Evolutionary conservation across 495 filamentous ascomycete species (phyloP).

Genomic region (Penicillium herquei): DNA sequence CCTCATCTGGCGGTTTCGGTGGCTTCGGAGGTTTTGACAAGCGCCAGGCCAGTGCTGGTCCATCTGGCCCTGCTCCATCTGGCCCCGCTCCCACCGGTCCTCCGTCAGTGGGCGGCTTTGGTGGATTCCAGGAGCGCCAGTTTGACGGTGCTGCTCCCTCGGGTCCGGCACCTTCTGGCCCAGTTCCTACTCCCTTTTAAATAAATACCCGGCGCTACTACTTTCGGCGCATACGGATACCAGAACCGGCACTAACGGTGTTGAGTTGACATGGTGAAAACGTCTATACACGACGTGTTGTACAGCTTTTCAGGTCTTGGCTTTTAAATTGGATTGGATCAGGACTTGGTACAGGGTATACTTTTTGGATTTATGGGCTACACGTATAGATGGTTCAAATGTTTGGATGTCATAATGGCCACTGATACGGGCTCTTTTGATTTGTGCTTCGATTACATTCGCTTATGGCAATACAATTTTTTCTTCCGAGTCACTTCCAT

Average conservation of each 20-base stretch:
- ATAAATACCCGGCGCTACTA: neutral
- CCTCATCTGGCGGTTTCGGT: neutral
- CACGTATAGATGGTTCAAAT: constrained; percentile 9
- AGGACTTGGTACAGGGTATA: neutral
- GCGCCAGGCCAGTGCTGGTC: constrained; percentile 4
- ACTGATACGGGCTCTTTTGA: neutral
- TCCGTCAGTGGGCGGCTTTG: neutral
- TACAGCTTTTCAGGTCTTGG: neutral
- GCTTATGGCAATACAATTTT: constrained; percentile 8
- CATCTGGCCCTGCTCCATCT: neutral
- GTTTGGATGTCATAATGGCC: constrained; percentile 10
- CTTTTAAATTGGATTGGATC: neutral
- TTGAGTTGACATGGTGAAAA: neutral
- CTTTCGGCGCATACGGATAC: neutral
- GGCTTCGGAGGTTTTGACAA: constrained; percentile 2
- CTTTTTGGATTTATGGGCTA: neutral
- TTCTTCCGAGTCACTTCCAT: no score
- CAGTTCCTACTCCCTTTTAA: constrained; percentile 3
- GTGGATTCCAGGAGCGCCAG: constrained; percentile 4
- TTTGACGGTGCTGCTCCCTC: constrained; percentile 4
- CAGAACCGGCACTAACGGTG: neutral
- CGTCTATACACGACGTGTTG: constrained; percentile 1
- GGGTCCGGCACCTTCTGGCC: constrained; percentile 1
- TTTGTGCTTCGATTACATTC: constrained; percentile 6
- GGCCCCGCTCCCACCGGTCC: neutral